Percentiles rank a stretch among this genome's conserved stretches.
These are phyloP conservation scores for Aspergillus sparsus DNA, from an alignment of 495 filamentous ascomycete species.

Conservation along the genomic window DNA sequence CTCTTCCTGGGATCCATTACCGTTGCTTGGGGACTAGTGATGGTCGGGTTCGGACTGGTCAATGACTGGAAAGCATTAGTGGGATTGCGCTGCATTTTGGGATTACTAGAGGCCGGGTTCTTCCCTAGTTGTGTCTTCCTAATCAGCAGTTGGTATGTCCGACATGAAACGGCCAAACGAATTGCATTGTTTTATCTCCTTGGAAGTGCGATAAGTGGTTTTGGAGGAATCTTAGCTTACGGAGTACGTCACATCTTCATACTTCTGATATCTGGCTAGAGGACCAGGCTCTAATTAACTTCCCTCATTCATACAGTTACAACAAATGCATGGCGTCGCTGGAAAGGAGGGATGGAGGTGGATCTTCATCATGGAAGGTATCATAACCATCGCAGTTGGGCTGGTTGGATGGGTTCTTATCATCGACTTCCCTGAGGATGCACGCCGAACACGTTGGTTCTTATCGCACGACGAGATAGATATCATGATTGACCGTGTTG, in stretches of 20 bases:
- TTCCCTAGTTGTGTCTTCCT: conserved; percentile 58
- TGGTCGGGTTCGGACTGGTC: conserved; percentile 57
- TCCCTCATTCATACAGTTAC: not conserved
- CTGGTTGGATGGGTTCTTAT: conserved; percentile 45
- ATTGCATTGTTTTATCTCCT: conserved; percentile 55
- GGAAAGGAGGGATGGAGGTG: conserved; percentile 57
- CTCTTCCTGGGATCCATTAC: conserved; percentile 51
- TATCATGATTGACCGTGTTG: conserved; percentile 52
- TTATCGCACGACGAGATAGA: conserved; percentile 41
- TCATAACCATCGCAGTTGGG: conserved; percentile 38
- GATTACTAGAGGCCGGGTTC: conserved; percentile 60
- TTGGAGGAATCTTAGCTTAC: conserved; percentile 60
- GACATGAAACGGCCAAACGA: conserved; percentile 59
- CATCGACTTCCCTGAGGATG: conserved; percentile 53
- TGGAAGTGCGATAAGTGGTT: conserved; percentile 54
- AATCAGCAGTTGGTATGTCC: conserved; percentile 57
- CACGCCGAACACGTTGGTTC: conserved; percentile 43
- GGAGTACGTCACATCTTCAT: conserved; percentile 42
- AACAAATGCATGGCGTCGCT: conserved; percentile 45
- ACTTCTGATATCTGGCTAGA: not conserved
- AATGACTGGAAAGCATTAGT: conserved; percentile 50
- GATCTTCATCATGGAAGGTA: conserved; percentile 58
- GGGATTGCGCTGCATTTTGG: conserved; percentile 57
- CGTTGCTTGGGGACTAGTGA: conserved; percentile 44
- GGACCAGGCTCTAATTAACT: not conserved